Conservation (phyloP, 148 eudicot genomes). For the Polygonum maritimum region DNA sequence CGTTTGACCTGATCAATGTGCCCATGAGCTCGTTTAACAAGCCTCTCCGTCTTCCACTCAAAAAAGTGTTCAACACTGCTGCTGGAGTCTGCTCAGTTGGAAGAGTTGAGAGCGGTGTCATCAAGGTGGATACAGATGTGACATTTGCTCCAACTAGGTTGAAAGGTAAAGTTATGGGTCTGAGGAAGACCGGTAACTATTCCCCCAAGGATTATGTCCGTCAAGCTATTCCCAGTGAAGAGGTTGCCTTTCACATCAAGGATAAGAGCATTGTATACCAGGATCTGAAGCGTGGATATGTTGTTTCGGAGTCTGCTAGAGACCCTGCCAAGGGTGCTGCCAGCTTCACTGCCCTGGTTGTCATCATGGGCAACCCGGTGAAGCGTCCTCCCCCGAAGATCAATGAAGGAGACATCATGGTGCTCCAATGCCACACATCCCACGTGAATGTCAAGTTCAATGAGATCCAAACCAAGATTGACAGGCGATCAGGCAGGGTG, state of each 20-base stretch:
- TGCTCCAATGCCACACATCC: conserved; percentile 24
- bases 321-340: conserved; percentile 25
- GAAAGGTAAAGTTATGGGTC: conserved; percentile 16
- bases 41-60: conserved; percentile 25
- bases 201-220: too few species aligned
- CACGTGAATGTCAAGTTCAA: conserved; percentile 24
- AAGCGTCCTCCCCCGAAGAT: too few species aligned
- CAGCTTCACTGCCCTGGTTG: conserved; percentile 19
- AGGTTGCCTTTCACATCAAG: conserved; percentile 24
- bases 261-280: conserved; percentile 21
- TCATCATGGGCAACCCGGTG: conserved; percentile 25
- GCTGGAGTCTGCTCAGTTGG: conserved; percentile 21
- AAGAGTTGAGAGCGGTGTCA: conserved; percentile 20
- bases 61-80: conserved; percentile 23
- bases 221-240: conserved; percentile 19
- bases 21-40: conserved; percentile 25
- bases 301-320: conserved; percentile 22
- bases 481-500: conserved; percentile 25
- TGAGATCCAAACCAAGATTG: conserved; percentile 24
- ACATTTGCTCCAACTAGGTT: conserved; percentile 20
- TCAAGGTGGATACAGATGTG: conserved; percentile 18
- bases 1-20: conserved; percentile 18
- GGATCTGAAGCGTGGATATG: conserved; percentile 22
- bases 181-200: too few species aligned
- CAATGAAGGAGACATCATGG: conserved; percentile 20